phyloP scores from a whole-genome alignment of 352 stramenopile species.

The Peronospora destructor region DNA sequence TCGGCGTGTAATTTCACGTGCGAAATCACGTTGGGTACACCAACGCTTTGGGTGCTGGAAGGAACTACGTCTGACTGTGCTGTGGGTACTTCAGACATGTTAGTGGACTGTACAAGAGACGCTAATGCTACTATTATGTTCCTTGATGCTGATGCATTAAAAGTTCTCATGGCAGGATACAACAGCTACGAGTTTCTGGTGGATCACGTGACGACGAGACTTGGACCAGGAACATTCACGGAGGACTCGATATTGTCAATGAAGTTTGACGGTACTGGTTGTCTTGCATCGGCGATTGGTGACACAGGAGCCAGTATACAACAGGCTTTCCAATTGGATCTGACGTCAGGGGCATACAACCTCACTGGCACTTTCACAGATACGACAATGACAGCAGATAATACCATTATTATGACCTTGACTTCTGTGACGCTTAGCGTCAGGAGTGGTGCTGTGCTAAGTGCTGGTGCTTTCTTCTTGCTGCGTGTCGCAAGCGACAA shows the following conservation, averaged over 20 bases:
- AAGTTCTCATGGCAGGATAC: slow-evolving; percentile 31
- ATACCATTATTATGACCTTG: slow-evolving; percentile 39
- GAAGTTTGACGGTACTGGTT: slow-evolving; percentile 52
- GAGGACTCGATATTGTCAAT: slow-evolving; percentile 48
- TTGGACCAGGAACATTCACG: slow-evolving; percentile 47
- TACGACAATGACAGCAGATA: slow-evolving; percentile 39
- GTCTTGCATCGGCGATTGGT: slow-evolving; percentile 22
- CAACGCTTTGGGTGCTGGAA: slow-evolving; percentile 54
- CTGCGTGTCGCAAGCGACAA: slow-evolving; percentile 54
- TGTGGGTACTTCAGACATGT: slow-evolving; percentile 11
- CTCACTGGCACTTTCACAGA: slow-evolving; percentile 53
- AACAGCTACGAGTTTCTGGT: slow-evolving; percentile 47
- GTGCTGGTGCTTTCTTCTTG: slow-evolving; percentile 53
- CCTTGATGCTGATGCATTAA: slow-evolving; percentile 33
- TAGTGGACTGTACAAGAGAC: slow-evolving; percentile 39
- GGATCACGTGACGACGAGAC: slow-evolving; percentile 54
- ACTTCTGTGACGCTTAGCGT: slow-evolving; percentile 58
- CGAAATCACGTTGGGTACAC: slow-evolving; percentile 43
- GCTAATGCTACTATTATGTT: slow-evolving; percentile 53
- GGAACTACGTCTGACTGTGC: slow-evolving; percentile 32
- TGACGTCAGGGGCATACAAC: slow-evolving; percentile 48
- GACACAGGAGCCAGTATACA: slow-evolving; percentile 11
- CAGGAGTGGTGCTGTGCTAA: slow-evolving; percentile 50
- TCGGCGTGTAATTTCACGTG: slow-evolving; percentile 42
- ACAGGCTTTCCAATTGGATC: slow-evolving; percentile 54